Conservation (phyloP, 805 yeast genomes). For the Torulaspora indica region DNA sequence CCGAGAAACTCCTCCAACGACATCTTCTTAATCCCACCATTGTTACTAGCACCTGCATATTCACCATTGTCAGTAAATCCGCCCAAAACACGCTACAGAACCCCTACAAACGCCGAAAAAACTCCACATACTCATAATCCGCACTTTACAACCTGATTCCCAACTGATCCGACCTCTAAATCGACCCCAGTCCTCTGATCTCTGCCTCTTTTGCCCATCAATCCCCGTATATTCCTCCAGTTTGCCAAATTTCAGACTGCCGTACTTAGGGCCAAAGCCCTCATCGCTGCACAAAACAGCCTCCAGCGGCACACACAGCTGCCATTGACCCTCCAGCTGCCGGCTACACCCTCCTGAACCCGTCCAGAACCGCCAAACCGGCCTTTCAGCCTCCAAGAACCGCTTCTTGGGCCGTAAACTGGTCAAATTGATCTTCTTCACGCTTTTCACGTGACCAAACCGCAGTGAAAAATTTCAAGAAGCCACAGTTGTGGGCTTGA, state of each 20-base stretch:
- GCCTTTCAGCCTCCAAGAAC: neutral
- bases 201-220: neutral
- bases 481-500: slow-evolving; percentile 3
- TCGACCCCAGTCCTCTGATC: neutral
- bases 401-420: neutral
- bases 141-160: neutral
- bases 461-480: slow-evolving; percentile 1
- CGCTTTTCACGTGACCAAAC: neutral
- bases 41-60: slow-evolving; percentile 6
- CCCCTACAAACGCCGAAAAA: neutral
- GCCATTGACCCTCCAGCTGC: neutral
- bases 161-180: neutral
- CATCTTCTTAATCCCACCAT: slow-evolving; percentile 40
- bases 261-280: neutral
- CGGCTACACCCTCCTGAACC: neutral
- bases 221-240: neutral
- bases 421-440: too few species aligned
- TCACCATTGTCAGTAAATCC: neutral
- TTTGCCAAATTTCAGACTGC: neutral
- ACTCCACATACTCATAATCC: neutral
- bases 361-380: neutral
- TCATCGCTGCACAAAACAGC: neutral
- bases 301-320: neutral
- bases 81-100: neutral
- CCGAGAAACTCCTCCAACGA: slow-evolving; percentile 44